Base-by-base conservation (phyloP, 2,329 filamentous ascomycete species). In the Exophiala mesophila region DNA sequence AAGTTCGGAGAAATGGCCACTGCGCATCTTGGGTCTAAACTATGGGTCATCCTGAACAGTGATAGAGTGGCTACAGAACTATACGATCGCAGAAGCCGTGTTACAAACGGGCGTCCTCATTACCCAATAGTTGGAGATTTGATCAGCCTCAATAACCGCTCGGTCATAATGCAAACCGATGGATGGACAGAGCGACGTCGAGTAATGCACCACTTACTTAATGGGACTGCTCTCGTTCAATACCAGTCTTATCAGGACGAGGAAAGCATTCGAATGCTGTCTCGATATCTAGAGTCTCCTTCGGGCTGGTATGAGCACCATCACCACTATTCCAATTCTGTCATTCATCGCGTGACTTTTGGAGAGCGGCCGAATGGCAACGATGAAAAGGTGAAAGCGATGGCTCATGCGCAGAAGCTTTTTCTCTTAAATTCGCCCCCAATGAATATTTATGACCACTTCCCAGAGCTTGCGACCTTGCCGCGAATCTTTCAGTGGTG, bases 41-140 rank as follows among this genome's bases (percentile, higher is more conserved):
- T 64, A 1, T 69, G 64, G 63, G 55, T 72, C 13, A 54, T 70
- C 12, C 59, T 72, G 4, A 72, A 72, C 49, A 61, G 49, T 10
- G 49, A 59, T 18, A 63, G 67, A 5, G 64, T 68, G 2, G 61
- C 66, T 17, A 54, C 53, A 2, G 63, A 66, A 31, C 58, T 69
- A 24, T 66, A 69, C 23, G 60, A 59, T 30, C 65, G 65, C 39
- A 55, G 60, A 4, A 61, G 60, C 10, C 55, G 40, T 13, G 38
- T 60, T 4, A 68, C 64, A 2, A 62, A 65, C 36, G 61, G 56
- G 17, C 54, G 63, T 3, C 53, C 57, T 1, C 50, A 52, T 13
- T 56, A 61, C 40, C 65, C 65, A 5, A 53, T 69, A 28, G 57
- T 65, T 3, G 60, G 63, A 38, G 61, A 53, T 2, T 48, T 69